Evolutionary conservation across 1,139 yeast genomes (phyloP).

Genomic region (Candida mesenterica): DNA sequence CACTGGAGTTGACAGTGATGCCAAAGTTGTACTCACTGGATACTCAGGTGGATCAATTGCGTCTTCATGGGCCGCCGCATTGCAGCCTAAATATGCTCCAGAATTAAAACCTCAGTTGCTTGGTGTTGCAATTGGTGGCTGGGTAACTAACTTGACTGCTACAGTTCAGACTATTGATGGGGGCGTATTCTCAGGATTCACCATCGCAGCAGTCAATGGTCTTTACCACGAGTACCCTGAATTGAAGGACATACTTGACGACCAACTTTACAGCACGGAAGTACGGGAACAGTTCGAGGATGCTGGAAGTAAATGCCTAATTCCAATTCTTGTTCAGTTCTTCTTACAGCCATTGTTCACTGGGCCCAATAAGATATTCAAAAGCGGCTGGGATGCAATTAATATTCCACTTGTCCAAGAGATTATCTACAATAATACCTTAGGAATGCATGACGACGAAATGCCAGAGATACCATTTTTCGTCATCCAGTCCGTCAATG

Average conservation of each 20-base stretch:
- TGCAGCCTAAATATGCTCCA: conserved; percentile 20
- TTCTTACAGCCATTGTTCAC: conserved; percentile 15
- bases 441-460: conserved; percentile 7
- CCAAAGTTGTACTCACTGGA: conserved; percentile 31
- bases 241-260: not conserved
- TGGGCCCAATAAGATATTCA: conserved; percentile 17
- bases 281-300: conserved; percentile 1
- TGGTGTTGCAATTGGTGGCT: conserved; percentile 17
- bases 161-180: conserved; percentile 26
- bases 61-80: conserved; percentile 17
- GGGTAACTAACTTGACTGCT: conserved; percentile 16
- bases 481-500: conserved; percentile 19
- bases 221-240: conserved; percentile 26
- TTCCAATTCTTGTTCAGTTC: conserved; percentile 8
- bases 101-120: conserved; percentile 13
- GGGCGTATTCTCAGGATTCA: conserved; percentile 23
- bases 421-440: conserved; percentile 8
- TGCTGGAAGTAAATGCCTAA: conserved; percentile 7
- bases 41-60: conserved; percentile 20
- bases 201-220: conserved; percentile 27
- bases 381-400: conserved; percentile 17
- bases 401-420: conserved; percentile 5
- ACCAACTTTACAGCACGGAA: not conserved
- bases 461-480: conserved; percentile 22
- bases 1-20: conserved; percentile 21